Evolutionary conservation across 495 filamentous ascomycete genomes (phyloP), one percentile per base, ranked within the genome.

Genomic region (Annulohypoxylon moriforme): DNA sequence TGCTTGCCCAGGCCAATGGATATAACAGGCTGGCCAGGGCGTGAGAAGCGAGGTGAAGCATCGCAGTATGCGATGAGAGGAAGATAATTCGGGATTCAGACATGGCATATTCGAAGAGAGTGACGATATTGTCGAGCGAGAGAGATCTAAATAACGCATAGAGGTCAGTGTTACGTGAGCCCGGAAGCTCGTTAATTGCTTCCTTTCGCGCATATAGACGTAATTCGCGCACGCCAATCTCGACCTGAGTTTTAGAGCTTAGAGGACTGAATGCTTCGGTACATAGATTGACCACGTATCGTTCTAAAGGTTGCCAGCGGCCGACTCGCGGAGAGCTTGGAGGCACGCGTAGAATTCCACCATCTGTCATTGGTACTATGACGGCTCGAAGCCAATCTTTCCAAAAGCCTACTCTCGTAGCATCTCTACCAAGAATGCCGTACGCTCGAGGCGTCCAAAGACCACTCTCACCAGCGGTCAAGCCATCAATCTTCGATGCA

Each of bases 361-460:
- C 94, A 77, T 97, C 92, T 14, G 89, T 94, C 96, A 98, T 98
- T 14, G 96, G 96, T 42, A 97, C 94, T 27, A 94, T 86, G 18
- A 99, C 86, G 8, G 94, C 96, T 79, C 92, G 89, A 42, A 99
- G 85, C 96, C 96, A 99, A 77, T 99, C 96, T 79, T 99, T 99
- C 96, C 96, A 98, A 82, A 99, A 99, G 59, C 88, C 90, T 53
- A 94, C 93, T 84, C 96, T 86, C 60, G 87, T 91, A 27, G 84
- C 84, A 77, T 99, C 95, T 60, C 94, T 88, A 34, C 96, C 96
- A 64, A 99, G 86, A 60, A 99, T 91, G 57, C 96, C 96, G 77
- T 95, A 99, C 5, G 95, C 93, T 64, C 96, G 88, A 60, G 96
- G 96, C 49, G 94, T 94, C 96, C 96, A 99, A 61, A 99, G 90